A percentile compares a stretch with the other conserved stretches of the same genome.
Conservation (phyloP, 2,329 filamentous ascomycete species). For the Leptographium procerum region DNA sequence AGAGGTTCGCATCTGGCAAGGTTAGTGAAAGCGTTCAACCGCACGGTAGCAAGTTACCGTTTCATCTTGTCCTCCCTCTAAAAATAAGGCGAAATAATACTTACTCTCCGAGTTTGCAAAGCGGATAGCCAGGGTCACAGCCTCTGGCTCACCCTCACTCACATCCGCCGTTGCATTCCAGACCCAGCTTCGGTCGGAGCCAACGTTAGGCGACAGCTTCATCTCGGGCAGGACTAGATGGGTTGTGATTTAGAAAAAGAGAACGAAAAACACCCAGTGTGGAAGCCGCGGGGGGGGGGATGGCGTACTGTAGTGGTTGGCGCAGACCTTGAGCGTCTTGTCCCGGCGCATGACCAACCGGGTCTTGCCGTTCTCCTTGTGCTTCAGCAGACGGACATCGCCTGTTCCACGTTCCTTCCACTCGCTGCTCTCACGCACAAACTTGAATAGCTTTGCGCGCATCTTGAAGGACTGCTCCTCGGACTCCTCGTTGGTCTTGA, state of each 20-base stretch:
- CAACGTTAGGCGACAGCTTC: conserved; percentile 97
- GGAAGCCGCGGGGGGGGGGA: too few relatives aligned
- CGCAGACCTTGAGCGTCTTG: conserved; percentile 99
- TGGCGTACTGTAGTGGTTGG: conserved; percentile 87
- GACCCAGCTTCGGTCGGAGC: conserved; percentile 96
- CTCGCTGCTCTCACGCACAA: conserved; percentile 80
- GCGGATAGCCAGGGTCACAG: conserved; percentile 88
- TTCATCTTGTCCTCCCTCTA: too few relatives aligned
- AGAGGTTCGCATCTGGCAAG: conserved; percentile 72
- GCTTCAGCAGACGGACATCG: conserved; percentile 91
- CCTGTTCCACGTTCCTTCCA: conserved; percentile 99
- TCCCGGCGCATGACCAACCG: conserved; percentile 96
- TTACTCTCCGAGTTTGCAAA: conserved; percentile 96
- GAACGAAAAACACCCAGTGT: background rate
- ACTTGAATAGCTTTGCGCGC: conserved; percentile 99
- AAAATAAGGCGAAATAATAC: too few relatives aligned
- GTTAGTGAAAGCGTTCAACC: background rate
- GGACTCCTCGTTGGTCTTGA: conserved; percentile 94
- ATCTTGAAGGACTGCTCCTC: conserved; percentile 99
- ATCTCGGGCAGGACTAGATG: conserved; percentile 83
- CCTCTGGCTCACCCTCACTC: conserved; percentile 94
- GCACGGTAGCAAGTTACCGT: too few relatives aligned
- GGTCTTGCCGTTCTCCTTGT: conserved; percentile 97
- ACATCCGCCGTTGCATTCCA: conserved; percentile 98
- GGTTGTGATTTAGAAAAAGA: background rate